Evolutionary conservation across 2,329 filamentous ascomycete genomes (phyloP).

Genomic region (Neopestalotiopsis sp.): DNA sequence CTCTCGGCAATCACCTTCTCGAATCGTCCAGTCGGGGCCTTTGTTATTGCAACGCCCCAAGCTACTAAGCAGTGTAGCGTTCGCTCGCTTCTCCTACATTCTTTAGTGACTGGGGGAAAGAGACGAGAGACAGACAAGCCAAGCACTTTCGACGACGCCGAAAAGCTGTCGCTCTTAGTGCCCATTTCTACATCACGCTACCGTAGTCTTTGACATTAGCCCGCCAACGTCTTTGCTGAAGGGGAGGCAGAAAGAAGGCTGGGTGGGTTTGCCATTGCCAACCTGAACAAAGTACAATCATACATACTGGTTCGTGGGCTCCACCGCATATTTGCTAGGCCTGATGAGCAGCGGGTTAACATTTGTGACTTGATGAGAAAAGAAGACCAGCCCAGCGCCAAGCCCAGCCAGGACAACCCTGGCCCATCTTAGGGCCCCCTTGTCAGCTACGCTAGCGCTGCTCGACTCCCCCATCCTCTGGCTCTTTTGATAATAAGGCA

Average conservation of each 20-base stretch:
- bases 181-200: background rate
- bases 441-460: conserved; percentile 17
- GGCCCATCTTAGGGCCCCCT: conserved; percentile 19
- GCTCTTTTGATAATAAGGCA: conserved; percentile 31
- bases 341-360: conserved; percentile 14
- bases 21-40: conserved; percentile 1
- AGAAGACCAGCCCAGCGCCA: background rate
- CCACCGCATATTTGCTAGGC: conserved; percentile 12
- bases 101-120: too few relatives aligned
- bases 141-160: too few relatives aligned
- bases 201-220: background rate
- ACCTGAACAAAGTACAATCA: background rate
- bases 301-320: conserved; percentile 7
- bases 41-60: background rate
- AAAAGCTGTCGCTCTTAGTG: background rate
- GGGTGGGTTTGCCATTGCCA: background rate
- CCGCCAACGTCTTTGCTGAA: background rate
- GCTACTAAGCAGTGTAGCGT: conserved; percentile 1
- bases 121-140: too few relatives aligned
- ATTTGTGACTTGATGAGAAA: conserved; percentile 14
- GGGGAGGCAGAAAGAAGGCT: conserved; percentile 1
- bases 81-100: too few relatives aligned
- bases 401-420: conserved; percentile 18
- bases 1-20: conserved; percentile 15
- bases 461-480: conserved; percentile 26